These are phyloP conservation scores for Penicillium expansum DNA, from an alignment of 2,329 filamentous ascomycete species.

Conservation along the genomic window DNA sequence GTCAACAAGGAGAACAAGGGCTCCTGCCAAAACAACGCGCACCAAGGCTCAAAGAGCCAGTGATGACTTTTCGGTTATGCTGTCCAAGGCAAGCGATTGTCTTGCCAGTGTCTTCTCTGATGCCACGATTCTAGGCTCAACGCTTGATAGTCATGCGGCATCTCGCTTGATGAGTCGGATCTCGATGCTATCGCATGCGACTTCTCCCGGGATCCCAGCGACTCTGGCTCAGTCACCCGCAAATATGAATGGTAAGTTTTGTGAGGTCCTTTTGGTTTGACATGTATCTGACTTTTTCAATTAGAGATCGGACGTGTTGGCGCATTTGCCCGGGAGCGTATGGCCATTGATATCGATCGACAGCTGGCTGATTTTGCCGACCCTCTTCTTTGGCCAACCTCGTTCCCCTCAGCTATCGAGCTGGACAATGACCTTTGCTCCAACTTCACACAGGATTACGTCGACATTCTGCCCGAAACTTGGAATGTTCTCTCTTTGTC, in stretches of 20 bases:
- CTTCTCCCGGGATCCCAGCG: conserved; percentile 30
- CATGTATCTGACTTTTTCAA: conserved; percentile 13
- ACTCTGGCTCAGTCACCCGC: conserved; percentile 34
- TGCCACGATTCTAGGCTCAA: conserved; percentile 38
- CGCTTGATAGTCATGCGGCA: conserved; percentile 39
- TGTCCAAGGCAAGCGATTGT: conserved; percentile 37
- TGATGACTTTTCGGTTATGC: conserved; percentile 38
- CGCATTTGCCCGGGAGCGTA: conserved; percentile 41
- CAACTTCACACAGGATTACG: conserved; percentile 73
- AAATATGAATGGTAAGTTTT: conserved; percentile 38
- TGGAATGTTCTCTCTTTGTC: conserved; percentile 89
- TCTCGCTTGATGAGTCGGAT: conserved; percentile 42
- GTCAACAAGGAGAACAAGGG: conserved; percentile 27
- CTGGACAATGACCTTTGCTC: conserved; percentile 47
- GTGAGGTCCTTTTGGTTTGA: neutral
- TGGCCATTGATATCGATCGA: conserved; percentile 46
- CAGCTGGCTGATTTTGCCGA: conserved; percentile 45
- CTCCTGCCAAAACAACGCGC: conserved; percentile 27
- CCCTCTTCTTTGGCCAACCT: conserved; percentile 50
- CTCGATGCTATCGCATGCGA: conserved; percentile 45
- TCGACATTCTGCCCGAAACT: conserved; percentile 75
- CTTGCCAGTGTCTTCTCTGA: conserved; percentile 35
- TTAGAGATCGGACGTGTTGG: conserved; percentile 43
- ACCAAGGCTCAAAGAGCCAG: conserved; percentile 30
- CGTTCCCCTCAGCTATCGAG: conserved; percentile 19